Evolutionary conservation across 2,329 filamentous ascomycete genomes (phyloP).

Genomic region (Hypomyces perniciosus): DNA sequence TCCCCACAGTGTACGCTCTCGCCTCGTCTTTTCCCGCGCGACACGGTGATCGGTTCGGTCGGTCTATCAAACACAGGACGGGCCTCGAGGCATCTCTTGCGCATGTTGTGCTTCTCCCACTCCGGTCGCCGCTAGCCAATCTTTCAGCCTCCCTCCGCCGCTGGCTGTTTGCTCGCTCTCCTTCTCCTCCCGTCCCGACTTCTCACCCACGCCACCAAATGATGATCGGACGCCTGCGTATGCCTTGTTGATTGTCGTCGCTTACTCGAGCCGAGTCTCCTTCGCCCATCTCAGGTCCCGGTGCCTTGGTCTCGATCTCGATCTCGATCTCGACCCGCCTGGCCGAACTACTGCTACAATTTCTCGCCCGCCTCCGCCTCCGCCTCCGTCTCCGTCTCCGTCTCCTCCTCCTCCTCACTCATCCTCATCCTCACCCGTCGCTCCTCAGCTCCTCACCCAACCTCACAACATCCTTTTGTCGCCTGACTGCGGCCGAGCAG

Average conservation of each 20-base stretch:
- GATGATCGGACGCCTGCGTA: slow-evolving; percentile 4
- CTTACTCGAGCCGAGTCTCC: slow-evolving; percentile 11
- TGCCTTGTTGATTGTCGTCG: slow-evolving; percentile 10
- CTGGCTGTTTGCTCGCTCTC: background rate
- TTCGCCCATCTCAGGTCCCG: slow-evolving; percentile 6
- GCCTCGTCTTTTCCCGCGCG: background rate
- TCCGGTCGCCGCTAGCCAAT: background rate
- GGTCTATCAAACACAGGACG: background rate
- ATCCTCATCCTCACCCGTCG: background rate
- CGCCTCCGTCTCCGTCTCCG: background rate
- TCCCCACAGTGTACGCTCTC: background rate
- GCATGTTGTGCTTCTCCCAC: background rate
- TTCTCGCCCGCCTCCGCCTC: background rate
- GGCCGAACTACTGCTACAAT: slow-evolving; percentile 5
- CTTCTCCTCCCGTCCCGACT: background rate
- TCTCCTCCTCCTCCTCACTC: background rate
- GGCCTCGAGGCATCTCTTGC: background rate
- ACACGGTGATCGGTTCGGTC: background rate
- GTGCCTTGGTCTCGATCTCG: slow-evolving; percentile 6
- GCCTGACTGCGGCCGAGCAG: slow-evolving; percentile 24
- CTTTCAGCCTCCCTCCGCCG: background rate
- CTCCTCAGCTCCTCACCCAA: slow-evolving; percentile 1
- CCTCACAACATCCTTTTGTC: slow-evolving; percentile 11
- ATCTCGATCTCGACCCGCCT: background rate
- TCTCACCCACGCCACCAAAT: slow-evolving; percentile 4